Base-by-base conservation (phyloP, 768 basidiomycete species). In the Amanita subjunquillea region DNA sequence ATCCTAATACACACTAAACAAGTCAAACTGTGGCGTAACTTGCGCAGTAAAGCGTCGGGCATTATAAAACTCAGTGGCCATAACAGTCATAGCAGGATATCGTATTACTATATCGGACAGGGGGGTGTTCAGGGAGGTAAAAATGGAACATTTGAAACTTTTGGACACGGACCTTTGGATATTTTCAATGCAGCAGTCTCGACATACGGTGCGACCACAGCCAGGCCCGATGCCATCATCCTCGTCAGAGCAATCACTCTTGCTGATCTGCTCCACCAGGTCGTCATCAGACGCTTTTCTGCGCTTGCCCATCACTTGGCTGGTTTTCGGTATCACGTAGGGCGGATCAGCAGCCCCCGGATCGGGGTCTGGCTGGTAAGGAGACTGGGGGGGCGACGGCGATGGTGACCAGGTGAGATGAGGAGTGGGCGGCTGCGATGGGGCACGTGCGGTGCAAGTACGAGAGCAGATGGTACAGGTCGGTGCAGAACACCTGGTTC, bases 381-480 rank as follows among this genome's bases (percentile, higher is more conserved):
- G 66, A 1, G 69, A 69, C 12, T 56, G 58, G 1, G 54, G 38
- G 10, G 67, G 63, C 1, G 69, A 65, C 1, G 65, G 63, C 2
- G 61, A 62, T 1, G 70, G 69, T 0, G 68, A 69, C 59, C 67
- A 69, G 22, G 69, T 67, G 50, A 72, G 63, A 51, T 61, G 65
- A 3, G 72, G 71, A 5, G 72, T 73, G 0, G 71, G 66, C 36
- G 69, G 69, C 38, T 65, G 61, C 13, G 68, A 72, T 13, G 65
- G 61, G 3, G 56, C 62, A 47, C 57, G 61, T 34, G 68, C 64
- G 13, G 63, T 72, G 55, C 76, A 77, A 40, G 69, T 74, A 32
- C 75, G 68, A 17, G 75, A 67, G 54, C 76, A 77, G 25, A 77
- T 65, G 0, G 67, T 55, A 54, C 75, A 77, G 5, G 70, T 72